Base-by-base conservation (phyloP, 1,284 basidiomycete genomes). In the Fomitiporia mediterranea region DNA sequence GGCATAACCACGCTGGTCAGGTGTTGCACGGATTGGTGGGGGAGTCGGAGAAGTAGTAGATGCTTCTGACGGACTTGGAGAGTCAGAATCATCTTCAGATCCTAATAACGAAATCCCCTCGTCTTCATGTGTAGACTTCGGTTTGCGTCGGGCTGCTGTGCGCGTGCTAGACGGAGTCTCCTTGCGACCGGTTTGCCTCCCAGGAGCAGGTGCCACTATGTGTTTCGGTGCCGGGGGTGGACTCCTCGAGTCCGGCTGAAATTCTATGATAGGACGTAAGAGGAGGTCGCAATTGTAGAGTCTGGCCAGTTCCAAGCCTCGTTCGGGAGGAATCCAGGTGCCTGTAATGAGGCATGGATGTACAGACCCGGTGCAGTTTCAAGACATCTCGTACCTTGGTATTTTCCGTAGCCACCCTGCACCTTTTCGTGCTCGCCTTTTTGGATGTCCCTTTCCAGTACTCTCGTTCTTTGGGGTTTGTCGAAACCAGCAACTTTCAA, bases 341-440 rank as follows among this genome's bases (percentile, higher is more conserved):
- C 97, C 95, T 98, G 65, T 23, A 53, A 28, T 23, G 28, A 39
- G 32, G 40, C 19, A 58, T n/a, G 47, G 17, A 32, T 38, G 19
- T 21, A 28, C 27, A 23, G 21, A 38, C 23, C 58, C 35, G 21
- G 23, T 11, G 30, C 25, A 49, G 30, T 37, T 43, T 21, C 5
- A 44, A 40, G n/a, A 30, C 37, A 25, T 15, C 17, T 48, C 25
- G 28, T 60, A 95, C 95, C 97, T 80, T 99, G 97, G 71, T 98
- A 99, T 74, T 99, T 99, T 64, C 97, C 97, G 72, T 99, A 99
- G 0, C 97, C 97, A 34, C 97, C 97, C 70, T 99, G 97, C 0
- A 99, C 94, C 72, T 99, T 99, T 73, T 99, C 97, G 71, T 99
- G 97, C 63, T 94, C 90, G 25, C 95, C 97, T 72, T 98, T 98